Evolutionary conservation across 805 yeast species (phyloP).

Genomic region (Phaffomyces opuntiae): DNA sequence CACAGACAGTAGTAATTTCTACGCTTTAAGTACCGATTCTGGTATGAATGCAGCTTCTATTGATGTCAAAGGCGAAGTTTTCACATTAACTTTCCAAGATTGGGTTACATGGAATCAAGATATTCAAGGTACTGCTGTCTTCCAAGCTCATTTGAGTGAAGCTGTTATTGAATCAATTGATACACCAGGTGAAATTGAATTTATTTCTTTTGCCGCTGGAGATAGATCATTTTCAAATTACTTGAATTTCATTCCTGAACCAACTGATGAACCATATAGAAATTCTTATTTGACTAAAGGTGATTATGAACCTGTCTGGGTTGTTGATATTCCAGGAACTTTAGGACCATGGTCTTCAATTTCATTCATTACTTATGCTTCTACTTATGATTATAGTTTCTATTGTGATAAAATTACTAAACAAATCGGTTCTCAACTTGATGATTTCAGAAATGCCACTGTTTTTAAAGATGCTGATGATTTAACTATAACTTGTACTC

Average conservation of each 20-base stretch:
- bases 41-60: not conserved
- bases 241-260: conserved; percentile 2
- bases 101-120: conserved; percentile 4
- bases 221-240: not conserved
- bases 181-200: not conserved
- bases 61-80: not conserved
- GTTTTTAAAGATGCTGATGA: not conserved
- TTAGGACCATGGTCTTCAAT: conserved; percentile 7
- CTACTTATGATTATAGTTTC: conserved; percentile 1
- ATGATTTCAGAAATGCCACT: conserved; percentile 4
- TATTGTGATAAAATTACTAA: not conserved
- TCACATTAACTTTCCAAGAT: conserved; percentile 2
- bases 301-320: conserved; percentile 4
- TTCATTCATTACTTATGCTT: not conserved
- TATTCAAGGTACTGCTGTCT: conserved; percentile 1
- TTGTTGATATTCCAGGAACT: conserved; percentile 7
- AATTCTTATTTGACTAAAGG: conserved; percentile 1
- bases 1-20: not conserved
- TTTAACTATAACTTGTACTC: not conserved
- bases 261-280: conserved; percentile 5
- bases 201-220: conserved; percentile 4
- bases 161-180: not conserved
- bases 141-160: conserved; percentile 2
- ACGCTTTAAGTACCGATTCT: not conserved
- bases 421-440: conserved; percentile 2